Percentiles rank a stretch among this genome's conserved stretches.
Evolutionary conservation across 106 monocot species (phyloP).

Genomic region (Gastrodia elata): DNA sequence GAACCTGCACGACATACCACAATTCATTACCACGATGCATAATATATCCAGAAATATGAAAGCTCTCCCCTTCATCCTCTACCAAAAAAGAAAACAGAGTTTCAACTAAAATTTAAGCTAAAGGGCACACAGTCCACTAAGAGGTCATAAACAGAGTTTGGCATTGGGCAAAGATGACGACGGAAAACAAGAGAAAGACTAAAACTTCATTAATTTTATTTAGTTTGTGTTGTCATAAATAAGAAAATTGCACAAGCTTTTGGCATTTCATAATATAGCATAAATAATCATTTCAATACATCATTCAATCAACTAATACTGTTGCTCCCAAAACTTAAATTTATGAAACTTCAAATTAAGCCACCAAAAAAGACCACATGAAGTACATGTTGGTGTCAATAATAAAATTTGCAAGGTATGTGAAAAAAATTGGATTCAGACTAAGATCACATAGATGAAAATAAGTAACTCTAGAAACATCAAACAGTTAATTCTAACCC

Average conservation of each 20-base stretch:
- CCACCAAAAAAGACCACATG: background rate
- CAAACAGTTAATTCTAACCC: background rate
- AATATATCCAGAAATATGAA: background rate
- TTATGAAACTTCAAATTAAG: conserved; percentile 1
- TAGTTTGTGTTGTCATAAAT: background rate
- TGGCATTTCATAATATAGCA: background rate
- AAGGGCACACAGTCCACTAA: background rate
- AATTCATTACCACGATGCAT: background rate
- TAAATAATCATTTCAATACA: background rate
- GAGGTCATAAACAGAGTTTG: background rate
- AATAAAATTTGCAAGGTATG: background rate
- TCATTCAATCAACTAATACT: background rate
- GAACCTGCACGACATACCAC: conserved; percentile 43
- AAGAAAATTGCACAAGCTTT: background rate
- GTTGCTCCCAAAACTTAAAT: background rate
- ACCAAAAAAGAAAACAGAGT: background rate
- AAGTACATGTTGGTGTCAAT: background rate
- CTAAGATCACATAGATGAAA: background rate
- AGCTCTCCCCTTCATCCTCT: background rate
- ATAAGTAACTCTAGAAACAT: background rate
- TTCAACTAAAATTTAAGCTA: background rate
- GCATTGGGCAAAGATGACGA: background rate
- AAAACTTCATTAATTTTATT: background rate
- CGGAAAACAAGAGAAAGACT: background rate
- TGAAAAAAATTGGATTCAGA: background rate